Evolutionary conservation across 495 filamentous ascomycete genomes (phyloP).

Genomic region (Neurospora sp.): DNA sequence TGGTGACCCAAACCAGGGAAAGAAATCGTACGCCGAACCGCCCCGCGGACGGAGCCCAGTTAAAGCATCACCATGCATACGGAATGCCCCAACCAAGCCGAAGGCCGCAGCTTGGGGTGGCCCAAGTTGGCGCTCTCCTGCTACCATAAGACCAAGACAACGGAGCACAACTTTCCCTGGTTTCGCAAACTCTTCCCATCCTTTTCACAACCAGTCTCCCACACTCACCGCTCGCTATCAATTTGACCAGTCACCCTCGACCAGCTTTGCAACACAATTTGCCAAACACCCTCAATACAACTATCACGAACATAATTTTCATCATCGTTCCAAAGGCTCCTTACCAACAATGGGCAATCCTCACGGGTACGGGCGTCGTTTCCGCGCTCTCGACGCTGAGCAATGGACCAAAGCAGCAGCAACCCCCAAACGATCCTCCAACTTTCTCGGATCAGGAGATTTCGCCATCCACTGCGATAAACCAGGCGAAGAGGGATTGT

Average conservation of each 20-base stretch:
- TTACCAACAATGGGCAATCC: neutral
- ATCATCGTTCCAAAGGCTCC: neutral
- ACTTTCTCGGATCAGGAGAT: neutral
- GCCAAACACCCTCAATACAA: neutral
- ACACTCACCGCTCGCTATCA: neutral
- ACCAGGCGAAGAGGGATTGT: neutral
- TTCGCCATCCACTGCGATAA: neutral
- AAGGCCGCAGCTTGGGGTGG: neutral
- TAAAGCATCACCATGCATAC: neutral
- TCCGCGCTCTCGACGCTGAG: neutral
- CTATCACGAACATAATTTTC: neutral
- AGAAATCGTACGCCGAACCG: neutral
- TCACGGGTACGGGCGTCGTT: neutral
- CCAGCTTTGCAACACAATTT: neutral
- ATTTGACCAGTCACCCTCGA: neutral
- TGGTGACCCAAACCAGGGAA: neutral
- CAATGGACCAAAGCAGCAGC: neutral
- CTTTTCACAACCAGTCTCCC: neutral
- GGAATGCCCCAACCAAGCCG: neutral
- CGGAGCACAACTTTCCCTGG: neutral
- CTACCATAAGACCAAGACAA: neutral
- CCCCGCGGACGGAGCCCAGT: neutral
- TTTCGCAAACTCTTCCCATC: neutral
- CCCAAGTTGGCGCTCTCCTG: neutral
- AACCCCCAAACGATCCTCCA: neutral